Conservation (phyloP, 2,329 filamentous ascomycete genomes). For the Sarocladium strictum region DNA sequence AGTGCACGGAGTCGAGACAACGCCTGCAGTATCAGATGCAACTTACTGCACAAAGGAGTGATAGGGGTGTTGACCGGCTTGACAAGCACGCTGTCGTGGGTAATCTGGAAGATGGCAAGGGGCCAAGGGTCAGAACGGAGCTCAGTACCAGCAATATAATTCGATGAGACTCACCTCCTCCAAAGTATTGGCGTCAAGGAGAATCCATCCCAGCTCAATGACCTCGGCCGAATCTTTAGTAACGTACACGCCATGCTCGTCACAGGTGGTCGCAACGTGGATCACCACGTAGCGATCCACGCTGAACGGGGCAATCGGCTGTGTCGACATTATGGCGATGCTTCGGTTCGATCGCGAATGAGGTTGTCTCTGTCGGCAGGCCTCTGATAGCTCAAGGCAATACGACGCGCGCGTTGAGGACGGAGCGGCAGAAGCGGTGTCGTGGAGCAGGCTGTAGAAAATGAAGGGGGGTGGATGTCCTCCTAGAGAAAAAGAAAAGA, state of each 20-base stretch:
- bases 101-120: conserved; percentile 53
- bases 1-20: not conserved
- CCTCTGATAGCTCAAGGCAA: not conserved
- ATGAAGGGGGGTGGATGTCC: conserved; percentile 7
- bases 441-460: conserved; percentile 3
- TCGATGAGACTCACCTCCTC: conserved; percentile 67
- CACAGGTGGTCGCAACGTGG: conserved; percentile 96
- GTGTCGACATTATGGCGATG: conserved; percentile 28
- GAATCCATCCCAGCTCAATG: conserved; percentile 97
- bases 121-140: conserved; percentile 13
- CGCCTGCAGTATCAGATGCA: conserved; percentile 7
- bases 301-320: conserved; percentile 52
- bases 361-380: conserved; percentile 14
- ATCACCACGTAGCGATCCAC: conserved; percentile 97
- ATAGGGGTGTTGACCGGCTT: conserved; percentile 99
- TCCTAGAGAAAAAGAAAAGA: conserved; percentile 5
- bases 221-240: conserved; percentile 99
- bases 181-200: conserved; percentile 83
- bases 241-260: conserved; percentile 98
- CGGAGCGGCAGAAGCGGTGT: not conserved
- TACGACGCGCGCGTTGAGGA: conserved; percentile 4
- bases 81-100: conserved; percentile 92
- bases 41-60: conserved; percentile 97
- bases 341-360: conserved; percentile 17
- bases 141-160: conserved; percentile 11